Evolutionary conservation across 2,329 filamentous ascomycete genomes (phyloP), one percentile per base, ranked within the genome.

Genomic region (Colletotrichum liriopes): DNA sequence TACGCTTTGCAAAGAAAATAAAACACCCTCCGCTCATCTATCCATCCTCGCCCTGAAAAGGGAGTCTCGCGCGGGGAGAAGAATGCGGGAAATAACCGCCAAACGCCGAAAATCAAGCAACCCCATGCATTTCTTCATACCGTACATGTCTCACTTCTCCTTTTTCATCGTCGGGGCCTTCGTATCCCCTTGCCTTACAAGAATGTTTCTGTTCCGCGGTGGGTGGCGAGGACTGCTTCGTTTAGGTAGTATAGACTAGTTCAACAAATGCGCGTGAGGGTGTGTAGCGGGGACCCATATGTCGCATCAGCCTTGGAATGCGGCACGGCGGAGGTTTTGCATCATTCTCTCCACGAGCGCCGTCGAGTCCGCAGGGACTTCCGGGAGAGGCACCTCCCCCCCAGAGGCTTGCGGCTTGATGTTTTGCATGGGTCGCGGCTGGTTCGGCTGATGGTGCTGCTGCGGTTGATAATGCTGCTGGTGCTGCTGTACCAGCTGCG

Each of bases 311-410:
- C 70, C 39, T 37, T 69, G 66, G 11, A 59, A 70, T 3, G 70
- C 70, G n/a, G 83, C 84, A 61, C 84, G 81, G 52, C 84, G 83
- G 18, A 90, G 79, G 73, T 88, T 88, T 54, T 78, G 77, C 82
- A 90, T 85, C 82, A 90, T 86, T 73, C 84, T 84, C 77, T 89
- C 86, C 55, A 89, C 83, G 51, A 89, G 81, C 35, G 84, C 80
- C 80, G 84, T 83, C n/a, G 84, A 85, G 75, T 85, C 85, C 60
- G 79, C 76, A 14, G 85, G 82, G 29, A 84, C 82, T 65, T 86
- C 84, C 2, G 83, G 78, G 61, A 85, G 82, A 20, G 80, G 81
- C 45, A 81, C 47, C 56, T 73, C 56, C 47, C 59, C n/a, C 51
- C 74, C 58, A 56, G 65, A 9, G 23, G 45, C 43, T 54, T 43